These are phyloP conservation scores for Albizia julibrissin DNA, from an alignment of 306 rosid species.

Conservation along the genomic window DNA sequence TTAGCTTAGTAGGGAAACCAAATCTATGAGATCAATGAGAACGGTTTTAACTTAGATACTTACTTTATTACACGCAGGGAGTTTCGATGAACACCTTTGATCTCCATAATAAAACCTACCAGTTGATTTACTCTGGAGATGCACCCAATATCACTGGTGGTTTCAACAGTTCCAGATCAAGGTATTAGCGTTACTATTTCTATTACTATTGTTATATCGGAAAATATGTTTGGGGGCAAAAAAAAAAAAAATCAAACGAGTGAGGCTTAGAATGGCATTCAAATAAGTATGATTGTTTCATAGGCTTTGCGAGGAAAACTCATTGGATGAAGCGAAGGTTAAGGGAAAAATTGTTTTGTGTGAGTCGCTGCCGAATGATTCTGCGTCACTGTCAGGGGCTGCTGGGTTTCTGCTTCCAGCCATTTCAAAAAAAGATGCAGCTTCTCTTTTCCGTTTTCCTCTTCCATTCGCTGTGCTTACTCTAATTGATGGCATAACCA, in stretches of 20 bases:
- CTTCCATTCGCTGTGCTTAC: not conserved
- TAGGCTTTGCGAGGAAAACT: not conserved
- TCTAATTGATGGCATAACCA: not conserved
- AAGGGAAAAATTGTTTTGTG: not conserved
- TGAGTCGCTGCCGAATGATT: not conserved
- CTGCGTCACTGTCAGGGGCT: not conserved
- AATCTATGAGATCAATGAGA: not conserved
- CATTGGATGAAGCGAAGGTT: not conserved
- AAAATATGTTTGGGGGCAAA: not conserved
- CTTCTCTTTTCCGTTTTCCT: not conserved
- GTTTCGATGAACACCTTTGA: slow-evolving; percentile 36
- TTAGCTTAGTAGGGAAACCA: too few species aligned
- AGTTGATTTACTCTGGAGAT: slow-evolving; percentile 43
- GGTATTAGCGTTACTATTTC: not conserved
- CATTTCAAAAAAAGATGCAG: too few species aligned
- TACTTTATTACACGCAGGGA: slow-evolving; percentile 34
- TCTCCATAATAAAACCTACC: slow-evolving; percentile 8
- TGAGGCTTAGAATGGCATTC: not conserved
- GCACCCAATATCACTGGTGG: slow-evolving; percentile 34
- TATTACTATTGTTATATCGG: not conserved
- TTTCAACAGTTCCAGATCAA: not conserved
- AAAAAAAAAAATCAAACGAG: not conserved
- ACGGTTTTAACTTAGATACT: not conserved
- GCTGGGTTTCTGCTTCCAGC: not conserved
- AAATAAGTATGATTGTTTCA: not conserved